Conservation (phyloP, 1,284 basidiomycete genomes). For the Chalciporus piperatoides region DNA sequence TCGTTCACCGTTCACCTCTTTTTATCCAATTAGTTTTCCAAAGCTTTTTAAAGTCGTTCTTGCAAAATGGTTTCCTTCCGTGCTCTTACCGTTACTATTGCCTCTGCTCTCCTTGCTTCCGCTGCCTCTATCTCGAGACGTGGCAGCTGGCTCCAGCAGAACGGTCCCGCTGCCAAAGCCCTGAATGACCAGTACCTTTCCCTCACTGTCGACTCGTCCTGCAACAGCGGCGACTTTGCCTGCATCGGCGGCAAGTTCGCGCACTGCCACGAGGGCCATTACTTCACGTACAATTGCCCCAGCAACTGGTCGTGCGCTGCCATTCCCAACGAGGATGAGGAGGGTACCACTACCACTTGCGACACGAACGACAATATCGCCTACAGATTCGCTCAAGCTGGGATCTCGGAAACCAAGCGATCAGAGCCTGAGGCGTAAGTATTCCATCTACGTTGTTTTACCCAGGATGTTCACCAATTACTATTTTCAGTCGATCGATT, state of each 20-base stretch:
- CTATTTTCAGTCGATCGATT: too few species aligned
- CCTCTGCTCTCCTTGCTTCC: constrained; percentile 17
- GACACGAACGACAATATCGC: constrained; percentile 13
- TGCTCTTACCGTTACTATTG: constrained; percentile 19
- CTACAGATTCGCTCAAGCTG: constrained; percentile 20
- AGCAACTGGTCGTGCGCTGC: constrained; percentile 17
- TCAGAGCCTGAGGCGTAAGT: constrained; percentile 1
- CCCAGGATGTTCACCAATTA: too few species aligned
- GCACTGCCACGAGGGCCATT: constrained; percentile 18
- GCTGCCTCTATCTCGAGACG: constrained; percentile 13
- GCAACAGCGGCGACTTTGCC: constrained; percentile 24
- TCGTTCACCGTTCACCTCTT: constrained; percentile 3
- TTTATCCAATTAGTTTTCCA: constrained; percentile 1
- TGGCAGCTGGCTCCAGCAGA: constrained; percentile 17
- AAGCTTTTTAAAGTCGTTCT: not conserved
- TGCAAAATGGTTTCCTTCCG: constrained; percentile 22
- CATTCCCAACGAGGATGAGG: constrained; percentile 17
- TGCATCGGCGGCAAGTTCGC: constrained; percentile 26
- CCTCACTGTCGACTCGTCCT: constrained; percentile 20
- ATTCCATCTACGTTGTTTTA: too few species aligned
- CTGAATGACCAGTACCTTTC: constrained; percentile 27
- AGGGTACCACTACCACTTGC: constrained; percentile 20
- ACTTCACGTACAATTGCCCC: constrained; percentile 11
- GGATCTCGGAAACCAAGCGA: constrained; percentile 17
- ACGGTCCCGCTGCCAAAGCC: constrained; percentile 26